Conservation (phyloP, 2,329 filamentous ascomycete genomes). For the Neoscytalidium dimidiatum region DNA sequence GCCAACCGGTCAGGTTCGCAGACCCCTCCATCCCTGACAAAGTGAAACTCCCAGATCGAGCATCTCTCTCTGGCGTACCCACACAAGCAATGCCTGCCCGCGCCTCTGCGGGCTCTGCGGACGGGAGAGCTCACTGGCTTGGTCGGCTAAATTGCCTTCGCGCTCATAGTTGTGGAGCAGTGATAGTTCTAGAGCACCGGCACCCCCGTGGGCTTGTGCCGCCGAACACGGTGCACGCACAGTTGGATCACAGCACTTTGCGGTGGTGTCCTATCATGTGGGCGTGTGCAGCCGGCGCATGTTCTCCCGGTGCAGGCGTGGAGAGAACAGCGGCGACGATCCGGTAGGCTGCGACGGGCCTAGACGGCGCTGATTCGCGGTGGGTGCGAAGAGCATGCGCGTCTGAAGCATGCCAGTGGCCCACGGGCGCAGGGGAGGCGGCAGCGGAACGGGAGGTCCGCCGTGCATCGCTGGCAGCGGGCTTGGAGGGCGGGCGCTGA, state of each 20-base stretch:
- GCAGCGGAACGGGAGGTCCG: slow-evolving; percentile 18
- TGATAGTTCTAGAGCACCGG: background rate
- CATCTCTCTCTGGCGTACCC: background rate
- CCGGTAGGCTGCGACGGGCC: slow-evolving; percentile 6
- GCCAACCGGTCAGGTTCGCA: slow-evolving; percentile 8
- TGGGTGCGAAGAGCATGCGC: background rate
- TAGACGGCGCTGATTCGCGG: background rate
- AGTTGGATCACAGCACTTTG: background rate
- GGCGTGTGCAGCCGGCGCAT: background rate
- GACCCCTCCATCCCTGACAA: slow-evolving; percentile 9
- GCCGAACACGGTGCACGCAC: background rate
- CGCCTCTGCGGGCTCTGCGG: background rate
- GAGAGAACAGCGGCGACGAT: slow-evolving; percentile 1
- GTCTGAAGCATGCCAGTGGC: slow-evolving; percentile 9
- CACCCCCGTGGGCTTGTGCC: background rate
- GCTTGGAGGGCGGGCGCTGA: background rate
- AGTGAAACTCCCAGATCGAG: slow-evolving; percentile 13
- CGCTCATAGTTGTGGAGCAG: background rate
- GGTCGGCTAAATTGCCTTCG: slow-evolving; percentile 1
- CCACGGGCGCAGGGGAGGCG: slow-evolving; percentile 11
- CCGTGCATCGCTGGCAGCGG: slow-evolving; percentile 7
- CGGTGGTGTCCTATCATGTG: slow-evolving; percentile 8
- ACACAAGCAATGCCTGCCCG: background rate
- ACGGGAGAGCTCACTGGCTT: background rate
- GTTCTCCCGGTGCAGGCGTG: background rate